Base-by-base conservation (phyloP, 306 rosid genomes). In the Cajanus cajan region DNA sequence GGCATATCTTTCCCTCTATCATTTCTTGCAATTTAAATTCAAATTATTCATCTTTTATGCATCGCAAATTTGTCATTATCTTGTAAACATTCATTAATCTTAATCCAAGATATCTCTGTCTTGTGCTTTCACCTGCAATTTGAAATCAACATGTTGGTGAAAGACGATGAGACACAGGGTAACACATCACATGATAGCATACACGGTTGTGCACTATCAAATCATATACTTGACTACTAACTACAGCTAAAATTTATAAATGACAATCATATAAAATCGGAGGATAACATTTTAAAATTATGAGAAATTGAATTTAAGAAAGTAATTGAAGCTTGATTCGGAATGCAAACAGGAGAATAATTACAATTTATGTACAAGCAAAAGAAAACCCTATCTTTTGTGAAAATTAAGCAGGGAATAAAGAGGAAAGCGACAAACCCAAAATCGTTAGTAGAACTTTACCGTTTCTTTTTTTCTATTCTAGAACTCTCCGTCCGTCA, bases 311-410 rank as follows among this genome's bases (percentile, higher is more conserved):
- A n/a, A n/a, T n/a, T n/a, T 28, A 28, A 28, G 31, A 28, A 28
- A 28, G 11, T 55, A 1, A 52, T 52, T 48, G 18, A 6, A 19
- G 39, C 13, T 52, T 15, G 1, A 37, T 40, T 68, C 68, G 6
- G 18, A 39, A 54, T 68, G 33, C 24, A 39, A 39, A 33, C 34
- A 51, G 5, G 12, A 50, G 3, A 13, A n/a, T 16, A 68, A 40
- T 68, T 24, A 39, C 45, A 40, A 7, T 54, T 68, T 52, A 40
- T 78, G 24, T 78, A 78, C 82, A 78, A 3, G 21, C n/a, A n/a
- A n/a, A n/a, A n/a, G 2, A 33, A 47, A 50, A 22, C 14, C 57
- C 68, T 22, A 52, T 18, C 58, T 58, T 54, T 40, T 7, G 1
- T 11, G 13, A 77, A 67, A 75, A 5, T 51, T 3, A n/a, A 41